Evolutionary conservation across 805 yeast genomes (phyloP).

Genomic region (Candida gorgasii): DNA sequence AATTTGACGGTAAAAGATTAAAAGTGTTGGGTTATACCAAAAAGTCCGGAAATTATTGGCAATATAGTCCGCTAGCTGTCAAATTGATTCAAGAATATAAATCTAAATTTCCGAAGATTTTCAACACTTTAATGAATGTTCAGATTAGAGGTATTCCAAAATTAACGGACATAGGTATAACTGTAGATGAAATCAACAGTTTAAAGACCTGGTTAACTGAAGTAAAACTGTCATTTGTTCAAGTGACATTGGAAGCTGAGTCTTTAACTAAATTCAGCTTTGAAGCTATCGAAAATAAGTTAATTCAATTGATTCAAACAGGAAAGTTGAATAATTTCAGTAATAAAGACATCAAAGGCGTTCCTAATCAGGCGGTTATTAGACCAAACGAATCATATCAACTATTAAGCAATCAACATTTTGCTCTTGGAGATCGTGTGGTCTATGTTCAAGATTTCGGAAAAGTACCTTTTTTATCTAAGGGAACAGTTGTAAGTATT

Average conservation of each 20-base stretch:
- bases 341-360: slow-evolving; percentile 67
- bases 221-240: slow-evolving; percentile 48
- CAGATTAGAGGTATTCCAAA: slow-evolving; percentile 36
- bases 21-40: slow-evolving; percentile 89
- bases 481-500: slow-evolving; percentile 85
- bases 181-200: slow-evolving; percentile 45
- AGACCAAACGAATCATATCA: slow-evolving; percentile 73
- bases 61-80: slow-evolving; percentile 73
- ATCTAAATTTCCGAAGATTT: slow-evolving; percentile 60
- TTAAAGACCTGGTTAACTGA: slow-evolving; percentile 51
- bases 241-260: slow-evolving; percentile 77
- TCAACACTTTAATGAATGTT: slow-evolving; percentile 37
- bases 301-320: slow-evolving; percentile 42
- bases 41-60: slow-evolving; percentile 60
- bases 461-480: slow-evolving; percentile 80
- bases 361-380: slow-evolving; percentile 81
- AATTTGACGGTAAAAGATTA: slow-evolving; percentile 73
- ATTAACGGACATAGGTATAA: slow-evolving; percentile 35
- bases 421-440: slow-evolving; percentile 87
- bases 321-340: slow-evolving; percentile 47
- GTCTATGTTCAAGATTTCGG: slow-evolving; percentile 84
- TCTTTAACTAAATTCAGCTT: slow-evolving; percentile 68
- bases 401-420: slow-evolving; percentile 70
- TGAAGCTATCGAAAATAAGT: slow-evolving; percentile 62
- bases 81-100: slow-evolving; percentile 63